Percentiles rank a stretch among this genome's conserved stretches.
Conservation (phyloP, 768 basidiomycete genomes). For the Tulasnella sp. region DNA sequence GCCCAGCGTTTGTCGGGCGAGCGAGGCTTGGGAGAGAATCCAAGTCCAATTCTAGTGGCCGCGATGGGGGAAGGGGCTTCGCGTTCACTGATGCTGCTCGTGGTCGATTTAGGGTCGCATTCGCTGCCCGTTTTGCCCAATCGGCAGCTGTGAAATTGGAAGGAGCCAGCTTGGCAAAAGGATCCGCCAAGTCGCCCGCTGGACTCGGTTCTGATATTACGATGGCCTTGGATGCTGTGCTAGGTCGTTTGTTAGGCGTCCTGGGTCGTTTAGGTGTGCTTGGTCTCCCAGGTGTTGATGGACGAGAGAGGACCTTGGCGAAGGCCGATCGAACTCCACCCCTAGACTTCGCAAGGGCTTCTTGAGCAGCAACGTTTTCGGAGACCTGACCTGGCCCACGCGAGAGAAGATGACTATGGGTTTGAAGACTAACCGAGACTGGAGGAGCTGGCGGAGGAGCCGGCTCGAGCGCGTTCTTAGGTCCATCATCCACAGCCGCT, state of each 20-base stretch:
- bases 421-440: not conserved
- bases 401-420: not conserved
- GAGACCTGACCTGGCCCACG: not conserved
- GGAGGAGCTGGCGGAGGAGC: constrained; percentile 6
- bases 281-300: constrained; percentile 2
- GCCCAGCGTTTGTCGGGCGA: not conserved
- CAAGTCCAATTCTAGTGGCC: not conserved
- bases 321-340: not conserved
- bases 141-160: not conserved
- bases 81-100: not conserved
- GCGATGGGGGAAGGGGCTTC: not conserved
- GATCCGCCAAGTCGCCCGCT: not conserved
- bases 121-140: not conserved
- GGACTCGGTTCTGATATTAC: not conserved
- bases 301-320: constrained; percentile 8
- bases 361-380: not conserved
- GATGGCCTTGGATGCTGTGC: not conserved
- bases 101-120: not conserved
- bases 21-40: not conserved
- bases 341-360: not conserved
- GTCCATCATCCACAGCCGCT: not conserved
- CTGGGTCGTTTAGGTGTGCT: constrained; percentile 19
- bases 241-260: constrained; percentile 14
- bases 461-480: not conserved
- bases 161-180: not conserved